A percentile compares a stretch with the other conserved stretches of the same genome.
Evolutionary conservation across 2,329 filamentous ascomycete genomes (phyloP).

Genomic region (Penicillium italicum): DNA sequence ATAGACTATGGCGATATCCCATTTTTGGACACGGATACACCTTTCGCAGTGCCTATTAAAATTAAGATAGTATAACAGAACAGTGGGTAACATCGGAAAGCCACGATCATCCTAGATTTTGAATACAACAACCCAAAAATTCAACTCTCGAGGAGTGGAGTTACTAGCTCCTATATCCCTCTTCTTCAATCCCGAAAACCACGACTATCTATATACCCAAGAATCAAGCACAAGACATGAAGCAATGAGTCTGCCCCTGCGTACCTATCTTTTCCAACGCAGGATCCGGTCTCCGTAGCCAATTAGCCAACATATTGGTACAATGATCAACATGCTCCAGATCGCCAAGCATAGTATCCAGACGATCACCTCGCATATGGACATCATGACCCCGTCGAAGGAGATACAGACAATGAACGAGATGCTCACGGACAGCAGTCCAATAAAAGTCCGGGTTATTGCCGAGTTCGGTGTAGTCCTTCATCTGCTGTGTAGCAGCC

Average conservation of each 20-base stretch:
- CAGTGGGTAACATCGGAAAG: not conserved
- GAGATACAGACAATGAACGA: conserved; percentile 16
- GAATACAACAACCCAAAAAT: not conserved
- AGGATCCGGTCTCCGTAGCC: conserved; percentile 9
- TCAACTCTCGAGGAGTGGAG: too few species aligned
- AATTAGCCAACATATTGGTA: conserved; percentile 15
- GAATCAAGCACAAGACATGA: conserved; percentile 13
- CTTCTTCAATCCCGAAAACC: not conserved
- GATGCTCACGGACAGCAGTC: conserved; percentile 9
- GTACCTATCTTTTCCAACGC: conserved; percentile 11
- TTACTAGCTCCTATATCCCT: not conserved
- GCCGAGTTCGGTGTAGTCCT: conserved; percentile 12
- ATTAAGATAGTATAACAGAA: not conserved
- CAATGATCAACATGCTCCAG: conserved; percentile 19
- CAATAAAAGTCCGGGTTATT: conserved; percentile 9
- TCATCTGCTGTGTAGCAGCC: conserved; percentile 10
- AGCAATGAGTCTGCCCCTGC: conserved; percentile 12
- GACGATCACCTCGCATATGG: conserved; percentile 13
- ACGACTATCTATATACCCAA: not conserved
- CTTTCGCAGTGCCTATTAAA: not conserved
- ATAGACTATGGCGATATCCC: not conserved
- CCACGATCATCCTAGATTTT: not conserved
- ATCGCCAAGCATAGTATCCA: conserved; percentile 15
- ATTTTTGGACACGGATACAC: not conserved
- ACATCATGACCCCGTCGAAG: conserved; percentile 16